A percentile compares a stretch with the other conserved stretches of the same genome.
These are phyloP conservation scores for Geranium incanum DNA, from an alignment of 441 rosid genomes.

Conservation along the genomic window DNA sequence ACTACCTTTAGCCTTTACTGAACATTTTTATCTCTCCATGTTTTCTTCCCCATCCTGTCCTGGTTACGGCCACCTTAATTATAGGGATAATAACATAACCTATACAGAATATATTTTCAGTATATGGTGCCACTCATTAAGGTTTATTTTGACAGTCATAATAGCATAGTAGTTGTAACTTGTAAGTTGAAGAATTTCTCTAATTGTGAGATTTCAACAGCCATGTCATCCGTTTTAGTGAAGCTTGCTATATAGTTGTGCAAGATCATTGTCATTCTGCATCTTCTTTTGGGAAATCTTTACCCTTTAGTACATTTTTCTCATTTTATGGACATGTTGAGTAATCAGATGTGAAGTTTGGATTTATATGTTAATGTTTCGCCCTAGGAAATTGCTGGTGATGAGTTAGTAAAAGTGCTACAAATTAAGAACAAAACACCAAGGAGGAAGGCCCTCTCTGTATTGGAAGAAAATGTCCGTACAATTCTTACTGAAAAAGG, in stretches of 20 bases:
- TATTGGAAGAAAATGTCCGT: conserved; percentile 77
- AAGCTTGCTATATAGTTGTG: not conserved
- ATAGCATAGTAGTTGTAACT: not conserved
- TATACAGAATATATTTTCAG: not conserved
- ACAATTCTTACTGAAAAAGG: conserved; percentile 80
- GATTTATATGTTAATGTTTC: conserved; percentile 17
- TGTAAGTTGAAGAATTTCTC: not conserved
- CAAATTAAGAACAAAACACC: conserved; percentile 77
- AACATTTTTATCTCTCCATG: not conserved
- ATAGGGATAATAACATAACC: not conserved
- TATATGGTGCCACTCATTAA: not conserved
- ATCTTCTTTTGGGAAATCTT: not conserved
- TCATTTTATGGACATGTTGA: conserved; percentile 3
- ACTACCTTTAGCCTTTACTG: conserved; percentile 3
- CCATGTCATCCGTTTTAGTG: not conserved
- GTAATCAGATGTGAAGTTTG: conserved; percentile 2
- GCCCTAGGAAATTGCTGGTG: conserved; percentile 78
- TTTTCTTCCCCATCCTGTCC: not conserved
- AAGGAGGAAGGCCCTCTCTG: conserved; percentile 77
- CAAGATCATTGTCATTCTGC: conserved; percentile 1
- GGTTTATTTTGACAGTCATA: not conserved
- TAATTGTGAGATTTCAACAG: not conserved
- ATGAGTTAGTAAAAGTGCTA: conserved; percentile 61
- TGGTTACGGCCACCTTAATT: not conserved
- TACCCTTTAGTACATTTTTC: not conserved